Percentiles rank a stretch among this genome's conserved stretches.
Conservation (phyloP, 2,329 filamentous ascomycete genomes). For the Ceratocystis cubensis region DNA sequence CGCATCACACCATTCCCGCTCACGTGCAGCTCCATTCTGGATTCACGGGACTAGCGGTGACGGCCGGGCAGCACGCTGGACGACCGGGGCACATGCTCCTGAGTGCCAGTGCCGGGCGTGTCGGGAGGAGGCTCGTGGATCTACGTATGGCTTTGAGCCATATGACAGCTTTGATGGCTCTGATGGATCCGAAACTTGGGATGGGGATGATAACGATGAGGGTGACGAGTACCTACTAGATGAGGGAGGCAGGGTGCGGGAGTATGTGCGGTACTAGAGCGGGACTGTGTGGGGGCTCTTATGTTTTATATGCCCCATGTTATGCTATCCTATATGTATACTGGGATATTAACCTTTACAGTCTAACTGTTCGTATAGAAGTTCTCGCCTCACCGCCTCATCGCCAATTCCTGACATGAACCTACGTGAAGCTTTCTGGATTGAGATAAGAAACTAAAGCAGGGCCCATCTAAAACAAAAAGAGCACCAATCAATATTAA, state of each 20-base stretch:
- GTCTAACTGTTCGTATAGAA: not conserved
- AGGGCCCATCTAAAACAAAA: not conserved
- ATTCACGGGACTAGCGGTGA: too few species aligned
- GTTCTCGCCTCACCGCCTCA: not conserved
- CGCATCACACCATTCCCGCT: too few species aligned
- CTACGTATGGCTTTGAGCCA: not conserved
- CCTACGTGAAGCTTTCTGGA: not conserved
- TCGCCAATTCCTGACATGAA: not conserved
- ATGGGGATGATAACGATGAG: not conserved
- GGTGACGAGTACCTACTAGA: slow-evolving; percentile 5
- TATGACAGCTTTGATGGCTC: not conserved
- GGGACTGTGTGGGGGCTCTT: not conserved
- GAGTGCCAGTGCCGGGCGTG: not conserved
- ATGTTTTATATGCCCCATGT: too few species aligned
- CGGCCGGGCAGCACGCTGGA: too few species aligned
- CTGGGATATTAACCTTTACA: too few species aligned
- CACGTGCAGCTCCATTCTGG: too few species aligned
- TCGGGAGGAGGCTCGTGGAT: not conserved
- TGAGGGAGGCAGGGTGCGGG: slow-evolving; percentile 1
- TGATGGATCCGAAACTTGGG: not conserved
- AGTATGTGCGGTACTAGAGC: not conserved
- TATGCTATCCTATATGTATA: too few species aligned
- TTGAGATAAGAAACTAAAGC: not conserved
- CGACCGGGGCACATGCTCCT: not conserved
- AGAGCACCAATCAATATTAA: not conserved